Evolutionary conservation across 1,139 yeast genomes (phyloP).

Genomic region (Lodderomyces margitis): DNA sequence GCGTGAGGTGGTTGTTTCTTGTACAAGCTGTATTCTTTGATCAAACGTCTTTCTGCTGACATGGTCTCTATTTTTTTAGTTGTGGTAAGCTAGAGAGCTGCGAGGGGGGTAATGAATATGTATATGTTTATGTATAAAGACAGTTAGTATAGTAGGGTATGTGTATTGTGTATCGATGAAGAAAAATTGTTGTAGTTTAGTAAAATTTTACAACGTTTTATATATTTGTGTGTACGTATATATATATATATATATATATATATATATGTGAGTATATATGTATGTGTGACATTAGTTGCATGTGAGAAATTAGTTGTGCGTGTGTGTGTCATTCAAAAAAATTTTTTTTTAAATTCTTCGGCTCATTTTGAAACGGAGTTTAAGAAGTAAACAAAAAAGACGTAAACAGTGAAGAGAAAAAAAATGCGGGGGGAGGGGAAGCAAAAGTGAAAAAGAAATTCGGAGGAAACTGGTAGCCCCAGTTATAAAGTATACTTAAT

Average conservation of each 20-base stretch:
- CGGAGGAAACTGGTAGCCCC: conserved; percentile 4
- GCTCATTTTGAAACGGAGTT: background rate
- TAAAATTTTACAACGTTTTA: background rate
- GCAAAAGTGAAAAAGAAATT: background rate
- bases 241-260: too few species aligned
- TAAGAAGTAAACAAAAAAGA: too few species aligned
- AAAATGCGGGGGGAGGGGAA: conserved; percentile 5
- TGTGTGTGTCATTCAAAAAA: conserved; percentile 1
- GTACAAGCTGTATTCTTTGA: conserved; percentile 28
- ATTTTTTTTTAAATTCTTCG: too few species aligned
- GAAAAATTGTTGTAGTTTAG: background rate
- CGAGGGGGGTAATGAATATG: background rate
- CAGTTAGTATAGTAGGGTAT: too few species aligned
- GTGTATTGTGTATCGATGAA: background rate
- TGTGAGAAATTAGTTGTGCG: too few species aligned
- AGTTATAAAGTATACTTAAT: too few species aligned
- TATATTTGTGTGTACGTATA: too few species aligned
- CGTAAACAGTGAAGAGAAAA: too few species aligned
- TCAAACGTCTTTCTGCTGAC: conserved; percentile 33
- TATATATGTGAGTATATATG: too few species aligned
- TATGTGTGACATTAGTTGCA: too few species aligned
- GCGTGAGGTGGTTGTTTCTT: conserved; percentile 20
- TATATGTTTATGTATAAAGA: conserved; percentile 2
- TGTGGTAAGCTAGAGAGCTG: too few species aligned
- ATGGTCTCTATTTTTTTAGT: too few species aligned